Evolutionary conservation across 2,329 filamentous ascomycete species (phyloP).

Genomic region (Emmonsiellopsis sp.): DNA sequence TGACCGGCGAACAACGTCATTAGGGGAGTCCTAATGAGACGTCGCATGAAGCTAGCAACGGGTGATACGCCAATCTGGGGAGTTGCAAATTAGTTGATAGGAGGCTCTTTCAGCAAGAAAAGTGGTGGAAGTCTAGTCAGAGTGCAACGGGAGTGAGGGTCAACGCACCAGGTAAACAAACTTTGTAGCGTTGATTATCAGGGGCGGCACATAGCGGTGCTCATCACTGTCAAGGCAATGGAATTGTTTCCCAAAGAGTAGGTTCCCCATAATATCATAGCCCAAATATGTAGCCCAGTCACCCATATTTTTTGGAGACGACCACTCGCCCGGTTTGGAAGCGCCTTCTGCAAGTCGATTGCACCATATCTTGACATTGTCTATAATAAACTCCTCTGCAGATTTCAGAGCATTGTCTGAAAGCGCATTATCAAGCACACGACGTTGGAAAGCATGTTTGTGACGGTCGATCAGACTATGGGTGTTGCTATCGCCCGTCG

Average conservation of each 20-base stretch:
- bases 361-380: slow-evolving; percentile 12
- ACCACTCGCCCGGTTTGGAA: slow-evolving; percentile 14
- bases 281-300: slow-evolving; percentile 22
- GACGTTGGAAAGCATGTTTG: slow-evolving; percentile 16
- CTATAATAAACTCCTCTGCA: slow-evolving; percentile 13
- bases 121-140: background rate
- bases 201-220: slow-evolving; percentile 20
- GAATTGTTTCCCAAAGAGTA: slow-evolving; percentile 28
- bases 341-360: slow-evolving; percentile 10
- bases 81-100: background rate
- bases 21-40: slow-evolving; percentile 10
- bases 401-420: slow-evolving; percentile 20
- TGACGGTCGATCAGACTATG: slow-evolving; percentile 16
- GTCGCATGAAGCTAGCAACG: slow-evolving; percentile 9
- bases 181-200: slow-evolving; percentile 11
- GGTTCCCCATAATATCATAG: slow-evolving; percentile 30
- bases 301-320: slow-evolving; percentile 17
- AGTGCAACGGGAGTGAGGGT: too few species aligned
- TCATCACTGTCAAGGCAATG: slow-evolving; percentile 18
- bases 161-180: slow-evolving; percentile 10
- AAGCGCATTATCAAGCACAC: slow-evolving; percentile 22
- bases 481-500: slow-evolving; percentile 10
- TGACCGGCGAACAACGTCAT: slow-evolving; percentile 14
- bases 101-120: background rate
- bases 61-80: slow-evolving; percentile 9